Percentiles rank a stretch among this genome's conserved stretches.
Evolutionary conservation across 1,139 yeast species (phyloP).

Genomic region (Yamadazyma songkhlaensis): DNA sequence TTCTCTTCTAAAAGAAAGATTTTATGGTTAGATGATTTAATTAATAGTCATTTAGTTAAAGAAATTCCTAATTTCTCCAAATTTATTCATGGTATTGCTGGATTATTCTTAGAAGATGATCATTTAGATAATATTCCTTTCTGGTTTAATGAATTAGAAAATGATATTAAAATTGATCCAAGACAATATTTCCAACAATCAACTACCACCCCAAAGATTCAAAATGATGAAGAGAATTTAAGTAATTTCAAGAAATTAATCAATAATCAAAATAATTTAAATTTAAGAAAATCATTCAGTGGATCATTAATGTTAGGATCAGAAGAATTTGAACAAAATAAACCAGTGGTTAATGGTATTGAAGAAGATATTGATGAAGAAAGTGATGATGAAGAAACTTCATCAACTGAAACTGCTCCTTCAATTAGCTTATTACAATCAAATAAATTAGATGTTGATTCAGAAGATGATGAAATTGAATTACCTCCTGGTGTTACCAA

Average conservation of each 20-base stretch:
- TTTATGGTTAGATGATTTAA: slow-evolving; percentile 86
- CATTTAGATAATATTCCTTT: slow-evolving; percentile 86
- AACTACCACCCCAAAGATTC: slow-evolving; percentile 11
- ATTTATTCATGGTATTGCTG: slow-evolving; percentile 87
- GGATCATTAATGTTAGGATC: slow-evolving; percentile 30
- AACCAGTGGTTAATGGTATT: slow-evolving; percentile 12
- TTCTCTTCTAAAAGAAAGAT: slow-evolving; percentile 45
- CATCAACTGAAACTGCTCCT: slow-evolving; percentile 32
- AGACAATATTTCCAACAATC: slow-evolving; percentile 58
- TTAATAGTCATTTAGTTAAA: slow-evolving; percentile 78
- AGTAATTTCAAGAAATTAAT: slow-evolving; percentile 44
- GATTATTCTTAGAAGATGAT: slow-evolving; percentile 85
- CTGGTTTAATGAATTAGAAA: slow-evolving; percentile 90
- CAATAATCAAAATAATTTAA: slow-evolving; percentile 27
- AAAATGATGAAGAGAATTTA: slow-evolving; percentile 32
- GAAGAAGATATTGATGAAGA: slow-evolving; percentile 10
- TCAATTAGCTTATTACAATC: neutral
- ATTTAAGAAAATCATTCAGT: slow-evolving; percentile 39
- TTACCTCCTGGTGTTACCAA: slow-evolving; percentile 87
- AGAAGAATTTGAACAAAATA: slow-evolving; percentile 6
- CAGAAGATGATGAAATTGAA: slow-evolving; percentile 81
- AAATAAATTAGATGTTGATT: slow-evolving; percentile 60
- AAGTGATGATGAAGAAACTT: slow-evolving; percentile 25
- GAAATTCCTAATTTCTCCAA: slow-evolving; percentile 90
- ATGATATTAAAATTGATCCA: slow-evolving; percentile 72